Conservation (phyloP, 179 eudicot genomes). For the Carnegiea gigantea region DNA sequence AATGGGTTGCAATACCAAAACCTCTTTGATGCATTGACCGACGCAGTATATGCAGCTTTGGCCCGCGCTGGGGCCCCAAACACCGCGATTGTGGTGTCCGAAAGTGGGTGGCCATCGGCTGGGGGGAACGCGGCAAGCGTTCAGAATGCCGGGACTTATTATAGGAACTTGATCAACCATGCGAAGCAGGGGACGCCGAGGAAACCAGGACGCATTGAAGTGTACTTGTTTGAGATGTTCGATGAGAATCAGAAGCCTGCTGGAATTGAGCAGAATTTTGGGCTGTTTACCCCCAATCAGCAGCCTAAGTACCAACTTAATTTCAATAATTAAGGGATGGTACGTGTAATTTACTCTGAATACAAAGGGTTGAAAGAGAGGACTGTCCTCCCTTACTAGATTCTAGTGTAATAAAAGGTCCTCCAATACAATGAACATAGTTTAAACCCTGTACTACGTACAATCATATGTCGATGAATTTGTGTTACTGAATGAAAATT, state of each 20-base stretch:
- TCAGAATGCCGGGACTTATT: constrained; percentile 38
- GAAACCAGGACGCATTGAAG: constrained; percentile 38
- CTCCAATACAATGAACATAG: no score
- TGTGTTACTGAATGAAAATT: no score
- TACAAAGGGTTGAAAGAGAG: background rate
- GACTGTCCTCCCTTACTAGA: background rate
- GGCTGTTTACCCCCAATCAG: constrained; percentile 40
- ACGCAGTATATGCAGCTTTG: constrained; percentile 38
- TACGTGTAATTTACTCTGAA: background rate
- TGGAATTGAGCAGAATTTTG: constrained; percentile 44
- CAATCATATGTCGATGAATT: no score
- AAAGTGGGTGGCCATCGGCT: constrained; percentile 48
- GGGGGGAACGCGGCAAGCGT: constrained; percentile 30
- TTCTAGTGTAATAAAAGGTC: background rate
- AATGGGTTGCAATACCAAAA: constrained; percentile 34
- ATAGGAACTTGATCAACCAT: constrained; percentile 40
- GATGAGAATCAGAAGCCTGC: constrained; percentile 42
- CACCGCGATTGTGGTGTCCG: constrained; percentile 30
- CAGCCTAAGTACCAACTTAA: constrained; percentile 45
- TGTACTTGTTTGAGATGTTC: constrained; percentile 53
- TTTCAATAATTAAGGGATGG: constrained; percentile 19
- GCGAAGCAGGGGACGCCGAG: constrained; percentile 40
- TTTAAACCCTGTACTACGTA: no score
- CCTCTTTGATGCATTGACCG: constrained; percentile 51
- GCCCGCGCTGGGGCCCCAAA: constrained; percentile 29